Evolutionary conservation across 2,329 filamentous ascomycete species (phyloP).

Genomic region (Onygenales sp.): DNA sequence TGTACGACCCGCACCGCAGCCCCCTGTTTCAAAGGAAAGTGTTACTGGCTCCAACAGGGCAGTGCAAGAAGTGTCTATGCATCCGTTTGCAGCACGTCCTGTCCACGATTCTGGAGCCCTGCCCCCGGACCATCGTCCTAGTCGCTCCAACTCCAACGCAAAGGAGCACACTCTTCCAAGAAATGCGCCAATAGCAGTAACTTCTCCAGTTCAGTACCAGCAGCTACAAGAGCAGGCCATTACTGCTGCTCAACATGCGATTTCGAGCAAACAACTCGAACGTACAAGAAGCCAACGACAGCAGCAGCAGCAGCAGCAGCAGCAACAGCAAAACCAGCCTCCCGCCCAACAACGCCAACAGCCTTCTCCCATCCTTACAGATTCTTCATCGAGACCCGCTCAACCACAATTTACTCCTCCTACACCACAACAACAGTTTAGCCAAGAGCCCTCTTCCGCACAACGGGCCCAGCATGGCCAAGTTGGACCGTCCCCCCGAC

Average conservation of each 20-base stretch:
- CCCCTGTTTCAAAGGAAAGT: constrained; percentile 28
- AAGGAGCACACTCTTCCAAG: constrained; percentile 46
- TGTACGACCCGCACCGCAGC: constrained; percentile 34
- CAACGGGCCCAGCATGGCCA: constrained; percentile 23
- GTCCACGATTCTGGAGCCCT: constrained; percentile 49
- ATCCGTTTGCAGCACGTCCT: constrained; percentile 36
- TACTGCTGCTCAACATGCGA: constrained; percentile 67
- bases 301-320: constrained; percentile 37
- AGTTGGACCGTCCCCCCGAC: constrained; percentile 52
- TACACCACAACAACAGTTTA: constrained; percentile 29
- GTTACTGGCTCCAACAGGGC: constrained; percentile 49
- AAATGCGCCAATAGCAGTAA: constrained; percentile 27
- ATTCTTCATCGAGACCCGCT: constrained; percentile 10
- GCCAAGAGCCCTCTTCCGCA: constrained; percentile 27
- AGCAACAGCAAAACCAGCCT: constrained; percentile 36
- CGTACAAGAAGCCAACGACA: constrained; percentile 66
- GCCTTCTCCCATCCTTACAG: constrained; percentile 29
- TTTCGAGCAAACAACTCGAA: constrained; percentile 58
- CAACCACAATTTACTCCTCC: constrained; percentile 16
- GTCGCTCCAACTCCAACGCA: constrained; percentile 57
- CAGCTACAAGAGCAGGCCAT: constrained; percentile 80
- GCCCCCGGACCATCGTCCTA: constrained; percentile 58
- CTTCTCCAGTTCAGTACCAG: constrained; percentile 37
- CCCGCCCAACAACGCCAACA: constrained; percentile 41
- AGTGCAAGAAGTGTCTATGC: constrained; percentile 43